These are phyloP conservation scores for Boletus sp. DNA, from an alignment of 768 basidiomycete species.

Conservation along the genomic window DNA sequence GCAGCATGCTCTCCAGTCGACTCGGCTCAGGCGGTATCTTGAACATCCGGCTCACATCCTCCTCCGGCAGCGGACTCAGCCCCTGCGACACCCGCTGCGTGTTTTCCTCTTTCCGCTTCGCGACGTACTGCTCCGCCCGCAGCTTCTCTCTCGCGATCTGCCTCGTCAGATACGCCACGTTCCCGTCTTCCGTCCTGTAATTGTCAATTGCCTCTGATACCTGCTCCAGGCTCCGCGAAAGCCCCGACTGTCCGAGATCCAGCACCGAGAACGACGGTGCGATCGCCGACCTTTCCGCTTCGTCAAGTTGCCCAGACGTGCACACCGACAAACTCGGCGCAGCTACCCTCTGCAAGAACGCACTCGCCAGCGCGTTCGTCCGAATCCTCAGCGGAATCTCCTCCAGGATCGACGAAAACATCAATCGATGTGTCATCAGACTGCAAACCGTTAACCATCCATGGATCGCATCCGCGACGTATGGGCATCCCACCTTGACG, in stretches of 20 bases:
- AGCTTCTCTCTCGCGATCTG: slow-evolving; percentile 85
- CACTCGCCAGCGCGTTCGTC: slow-evolving; percentile 72
- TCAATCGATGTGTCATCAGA: slow-evolving; percentile 74
- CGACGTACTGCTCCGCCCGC: slow-evolving; percentile 73
- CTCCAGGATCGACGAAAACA: slow-evolving; percentile 81
- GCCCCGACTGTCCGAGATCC: slow-evolving; percentile 64
- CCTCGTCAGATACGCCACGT: slow-evolving; percentile 81
- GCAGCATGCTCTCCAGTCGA: slow-evolving; percentile 79
- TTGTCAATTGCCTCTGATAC: slow-evolving; percentile 82
- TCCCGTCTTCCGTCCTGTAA: slow-evolving; percentile 89
- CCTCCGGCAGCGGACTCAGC: slow-evolving; percentile 80
- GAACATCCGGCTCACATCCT: slow-evolving; percentile 80
- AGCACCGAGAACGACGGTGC: slow-evolving; percentile 65
- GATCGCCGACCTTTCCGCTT: slow-evolving; percentile 40
- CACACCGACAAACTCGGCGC: slow-evolving; percentile 39
- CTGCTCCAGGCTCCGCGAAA: slow-evolving; percentile 77
- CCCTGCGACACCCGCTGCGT: slow-evolving; percentile 74
- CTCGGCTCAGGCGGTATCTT: slow-evolving; percentile 88
- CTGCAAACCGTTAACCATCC: slow-evolving; percentile 38
- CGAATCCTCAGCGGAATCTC: slow-evolving; percentile 84
- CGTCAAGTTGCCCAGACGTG: slow-evolving; percentile 38
- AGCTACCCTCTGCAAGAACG: slow-evolving; percentile 69
- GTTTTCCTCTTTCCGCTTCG: slow-evolving; percentile 90
- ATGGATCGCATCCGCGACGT: background rate
- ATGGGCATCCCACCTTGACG: slow-evolving; percentile 58